A percentile compares a stretch with the other conserved stretches of the same genome.
Evolutionary conservation across 805 yeast species (phyloP).

Genomic region (Grigorovia humatica): DNA sequence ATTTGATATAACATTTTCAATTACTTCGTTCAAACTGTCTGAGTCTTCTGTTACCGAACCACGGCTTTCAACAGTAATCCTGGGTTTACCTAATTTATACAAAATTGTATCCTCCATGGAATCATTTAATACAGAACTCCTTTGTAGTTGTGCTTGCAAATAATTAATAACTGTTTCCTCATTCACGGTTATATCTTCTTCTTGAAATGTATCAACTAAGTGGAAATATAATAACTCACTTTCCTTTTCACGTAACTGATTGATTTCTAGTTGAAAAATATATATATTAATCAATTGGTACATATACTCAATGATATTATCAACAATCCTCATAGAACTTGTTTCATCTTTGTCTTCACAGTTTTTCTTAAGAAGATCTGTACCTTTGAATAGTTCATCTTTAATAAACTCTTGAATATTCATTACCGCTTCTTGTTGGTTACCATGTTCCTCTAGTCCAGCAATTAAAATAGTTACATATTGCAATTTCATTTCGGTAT

Average conservation of each 20-base stretch:
- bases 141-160: background rate
- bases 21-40: background rate
- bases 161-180: background rate
- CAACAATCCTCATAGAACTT: too few relatives aligned
- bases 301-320: background rate
- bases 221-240: background rate
- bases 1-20: background rate
- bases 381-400: background rate
- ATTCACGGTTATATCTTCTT: too few relatives aligned
- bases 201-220: too few relatives aligned
- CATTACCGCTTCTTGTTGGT: background rate
- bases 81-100: background rate
- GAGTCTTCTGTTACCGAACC: background rate
- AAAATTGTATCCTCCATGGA: conserved; percentile 1
- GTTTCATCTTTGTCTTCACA: too few relatives aligned
- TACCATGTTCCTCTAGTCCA: background rate
- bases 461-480: background rate
- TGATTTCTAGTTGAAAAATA: background rate
- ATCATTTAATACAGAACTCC: background rate
- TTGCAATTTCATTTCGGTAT: background rate
- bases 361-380: background rate
- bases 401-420: background rate
- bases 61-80: background rate
- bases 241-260: background rate
- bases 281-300: background rate